Percentiles rank a stretch among this genome's conserved stretches.
Evolutionary conservation across 2,329 filamentous ascomycete species (phyloP).

Genomic region (Paradendryphiella salina): DNA sequence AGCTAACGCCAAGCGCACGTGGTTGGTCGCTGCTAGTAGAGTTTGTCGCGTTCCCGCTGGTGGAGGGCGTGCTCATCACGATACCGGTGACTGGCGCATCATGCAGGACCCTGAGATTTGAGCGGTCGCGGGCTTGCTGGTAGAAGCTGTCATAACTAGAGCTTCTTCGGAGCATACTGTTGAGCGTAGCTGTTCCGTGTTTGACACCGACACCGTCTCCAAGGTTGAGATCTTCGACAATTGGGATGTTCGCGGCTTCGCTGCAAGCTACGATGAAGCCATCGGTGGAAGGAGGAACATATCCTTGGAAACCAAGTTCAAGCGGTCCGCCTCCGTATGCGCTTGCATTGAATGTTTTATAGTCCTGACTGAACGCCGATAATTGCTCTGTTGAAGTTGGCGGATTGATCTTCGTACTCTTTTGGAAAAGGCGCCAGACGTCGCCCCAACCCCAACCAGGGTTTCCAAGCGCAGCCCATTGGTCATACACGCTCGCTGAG

Average conservation of each 20-base stretch:
- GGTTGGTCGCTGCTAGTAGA: conserved; percentile 1
- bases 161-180: conserved; percentile 25
- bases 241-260: conserved; percentile 35
- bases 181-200: conserved; percentile 35
- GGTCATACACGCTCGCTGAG: conserved; percentile 48
- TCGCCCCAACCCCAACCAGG: conserved; percentile 55
- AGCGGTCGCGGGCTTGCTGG: conserved; percentile 31
- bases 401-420: conserved; percentile 38
- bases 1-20: conserved; percentile 33
- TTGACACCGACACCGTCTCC: conserved; percentile 39
- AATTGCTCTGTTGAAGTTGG: conserved; percentile 25
- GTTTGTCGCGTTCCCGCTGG: not conserved
- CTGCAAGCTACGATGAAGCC: conserved; percentile 35
- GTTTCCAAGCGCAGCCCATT: conserved; percentile 63
- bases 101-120: conserved; percentile 36
- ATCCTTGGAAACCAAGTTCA: conserved; percentile 37
- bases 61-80: conserved; percentile 17
- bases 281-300: conserved; percentile 33
- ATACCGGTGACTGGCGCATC: conserved; percentile 36
- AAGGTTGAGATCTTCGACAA: conserved; percentile 41
- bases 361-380: conserved; percentile 32
- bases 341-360: conserved; percentile 34
- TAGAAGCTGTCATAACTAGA: conserved; percentile 42
- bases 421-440: conserved; percentile 27
- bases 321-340: conserved; percentile 35